Percentiles rank a stretch among this genome's conserved stretches.
Conservation (phyloP, 108 stramenopile species). For the Pseudonitzschia delicatissima region DNA sequence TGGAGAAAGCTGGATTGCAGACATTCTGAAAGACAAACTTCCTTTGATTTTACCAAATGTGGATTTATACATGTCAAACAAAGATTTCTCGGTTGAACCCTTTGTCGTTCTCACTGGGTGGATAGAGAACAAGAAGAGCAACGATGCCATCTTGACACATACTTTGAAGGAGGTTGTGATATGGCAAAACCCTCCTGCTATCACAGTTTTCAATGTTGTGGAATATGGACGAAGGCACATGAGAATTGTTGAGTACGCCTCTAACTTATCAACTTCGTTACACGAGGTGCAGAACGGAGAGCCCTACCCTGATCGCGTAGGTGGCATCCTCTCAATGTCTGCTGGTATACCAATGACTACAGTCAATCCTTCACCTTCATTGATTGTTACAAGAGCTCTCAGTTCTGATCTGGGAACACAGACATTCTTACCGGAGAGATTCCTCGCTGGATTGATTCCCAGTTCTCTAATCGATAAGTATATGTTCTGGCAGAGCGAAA, state of each 20-base stretch:
- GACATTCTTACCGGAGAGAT: slow-evolving; percentile 79
- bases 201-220: slow-evolving; percentile 93
- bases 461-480: slow-evolving; percentile 91
- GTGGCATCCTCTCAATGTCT: slow-evolving; percentile 80
- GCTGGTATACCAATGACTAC: slow-evolving; percentile 90
- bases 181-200: slow-evolving; percentile 87
- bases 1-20: slow-evolving; percentile 89
- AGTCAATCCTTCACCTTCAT: slow-evolving; percentile 66
- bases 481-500: slow-evolving; percentile 95
- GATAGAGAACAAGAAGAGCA: slow-evolving; percentile 71
- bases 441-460: slow-evolving; percentile 91
- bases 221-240: slow-evolving; percentile 96
- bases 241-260: slow-evolving; percentile 90
- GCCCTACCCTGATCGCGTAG: slow-evolving; percentile 87
- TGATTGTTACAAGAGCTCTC: slow-evolving; percentile 85
- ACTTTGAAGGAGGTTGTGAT: slow-evolving; percentile 97
- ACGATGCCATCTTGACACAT: slow-evolving; percentile 54
- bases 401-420: slow-evolving; percentile 83
- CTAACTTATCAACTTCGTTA: slow-evolving; percentile 84
- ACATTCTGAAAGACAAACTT: slow-evolving; percentile 83
- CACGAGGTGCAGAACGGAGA: slow-evolving; percentile 88
- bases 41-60: slow-evolving; percentile 85
- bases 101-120: slow-evolving; percentile 87
- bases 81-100: slow-evolving; percentile 79
- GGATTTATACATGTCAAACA: slow-evolving; percentile 81